These are phyloP conservation scores for Cucurbitaria berberidis DNA, from an alignment of 2,329 filamentous ascomycete genomes.

Conservation along the genomic window DNA sequence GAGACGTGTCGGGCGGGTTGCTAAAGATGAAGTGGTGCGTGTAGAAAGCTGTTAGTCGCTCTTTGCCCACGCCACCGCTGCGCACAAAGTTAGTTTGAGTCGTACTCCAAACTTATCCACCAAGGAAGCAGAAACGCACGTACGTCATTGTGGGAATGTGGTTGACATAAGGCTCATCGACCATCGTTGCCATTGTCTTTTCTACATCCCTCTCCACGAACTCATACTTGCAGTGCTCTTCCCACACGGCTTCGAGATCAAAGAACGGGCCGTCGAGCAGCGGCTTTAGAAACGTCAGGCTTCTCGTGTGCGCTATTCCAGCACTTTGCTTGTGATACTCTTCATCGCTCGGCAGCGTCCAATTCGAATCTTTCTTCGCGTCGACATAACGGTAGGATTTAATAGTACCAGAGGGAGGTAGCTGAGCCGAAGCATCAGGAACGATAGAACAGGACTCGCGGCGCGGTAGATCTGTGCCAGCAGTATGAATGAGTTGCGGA, in stretches of 20 bases:
- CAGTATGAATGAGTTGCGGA: conserved; percentile 39
- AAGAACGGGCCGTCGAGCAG: conserved; percentile 69
- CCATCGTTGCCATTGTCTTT: conserved; percentile 82
- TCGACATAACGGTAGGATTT: conserved; percentile 36
- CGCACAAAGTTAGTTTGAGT: not conserved
- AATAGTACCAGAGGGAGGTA: conserved; percentile 15
- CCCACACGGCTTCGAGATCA: conserved; percentile 79
- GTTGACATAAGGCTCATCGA: conserved; percentile 79
- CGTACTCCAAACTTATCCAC: not conserved
- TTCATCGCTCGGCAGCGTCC: conserved; percentile 37
- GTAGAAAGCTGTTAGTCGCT: conserved; percentile 70
- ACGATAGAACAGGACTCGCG: conserved; percentile 32
- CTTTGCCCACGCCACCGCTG: conserved; percentile 70
- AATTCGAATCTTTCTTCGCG: conserved; percentile 29
- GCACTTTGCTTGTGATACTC: conserved; percentile 58
- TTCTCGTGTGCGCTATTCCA: conserved; percentile 69
- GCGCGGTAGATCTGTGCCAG: conserved; percentile 26
- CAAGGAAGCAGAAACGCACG: conserved; percentile 12
- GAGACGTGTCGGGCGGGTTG: conserved; percentile 69
- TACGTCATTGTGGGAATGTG: conserved; percentile 70
- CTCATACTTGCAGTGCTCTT: conserved; percentile 75
- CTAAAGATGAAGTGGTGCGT: conserved; percentile 75
- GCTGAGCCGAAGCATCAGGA: conserved; percentile 15
- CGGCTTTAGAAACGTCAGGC: conserved; percentile 68
- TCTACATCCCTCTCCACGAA: conserved; percentile 72